Percentiles rank a stretch among this genome's conserved stretches.
Conservation (phyloP, 345 rosid genomes). For the Ailanthus altissimus region DNA sequence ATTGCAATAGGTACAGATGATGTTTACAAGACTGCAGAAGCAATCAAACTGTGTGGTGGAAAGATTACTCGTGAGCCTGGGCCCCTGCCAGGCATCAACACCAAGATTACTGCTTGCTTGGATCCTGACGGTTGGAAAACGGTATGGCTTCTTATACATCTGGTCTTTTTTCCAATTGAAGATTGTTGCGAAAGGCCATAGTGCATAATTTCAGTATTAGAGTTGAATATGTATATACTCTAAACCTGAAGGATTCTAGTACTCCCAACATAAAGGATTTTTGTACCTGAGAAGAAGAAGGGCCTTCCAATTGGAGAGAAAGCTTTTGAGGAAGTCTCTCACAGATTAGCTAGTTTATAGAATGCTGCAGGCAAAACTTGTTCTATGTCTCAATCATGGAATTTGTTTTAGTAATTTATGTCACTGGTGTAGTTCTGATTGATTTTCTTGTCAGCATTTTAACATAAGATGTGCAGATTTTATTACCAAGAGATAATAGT, state of each 20-base stretch:
- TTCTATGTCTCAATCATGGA: neutral
- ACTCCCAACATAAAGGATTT: neutral
- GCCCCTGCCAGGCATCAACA: conserved; percentile 90
- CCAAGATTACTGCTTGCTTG: conserved; percentile 92
- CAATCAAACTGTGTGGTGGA: conserved; percentile 76
- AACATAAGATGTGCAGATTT: neutral
- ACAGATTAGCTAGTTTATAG: neutral
- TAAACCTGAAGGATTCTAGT: neutral
- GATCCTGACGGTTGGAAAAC: conserved; percentile 99
- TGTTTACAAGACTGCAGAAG: conserved; percentile 95
- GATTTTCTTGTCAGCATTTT: neutral
- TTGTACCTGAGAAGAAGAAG: neutral
- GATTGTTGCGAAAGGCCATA: too few species aligned
- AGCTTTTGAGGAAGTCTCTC: neutral
- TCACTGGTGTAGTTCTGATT: neutral
- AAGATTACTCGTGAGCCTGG: conserved; percentile 91
- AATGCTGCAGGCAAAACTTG: neutral
- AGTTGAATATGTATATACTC: too few species aligned
- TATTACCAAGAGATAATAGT: neutral
- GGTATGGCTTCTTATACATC: conserved; percentile 42
- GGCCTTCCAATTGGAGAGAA: neutral
- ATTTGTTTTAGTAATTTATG: neutral
- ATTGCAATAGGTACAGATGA: conserved; percentile 96
- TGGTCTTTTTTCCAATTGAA: neutral
- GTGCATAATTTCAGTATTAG: neutral